phyloP scores from a whole-genome alignment of 495 filamentous ascomycete genomes.

The Neurospora tetrasperma region DNA sequence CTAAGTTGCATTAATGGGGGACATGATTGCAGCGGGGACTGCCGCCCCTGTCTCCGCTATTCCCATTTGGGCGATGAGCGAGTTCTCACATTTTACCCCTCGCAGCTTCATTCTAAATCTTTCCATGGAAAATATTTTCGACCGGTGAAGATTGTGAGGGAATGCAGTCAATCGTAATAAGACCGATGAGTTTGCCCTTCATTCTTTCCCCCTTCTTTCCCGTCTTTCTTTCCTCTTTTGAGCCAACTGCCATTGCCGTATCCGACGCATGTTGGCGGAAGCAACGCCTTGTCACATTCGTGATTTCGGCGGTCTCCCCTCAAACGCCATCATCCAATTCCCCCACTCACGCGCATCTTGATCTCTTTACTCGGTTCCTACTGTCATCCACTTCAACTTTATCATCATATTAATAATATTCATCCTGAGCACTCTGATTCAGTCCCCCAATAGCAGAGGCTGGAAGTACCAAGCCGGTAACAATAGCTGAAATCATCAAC shows the following conservation, averaged over 20 bases:
- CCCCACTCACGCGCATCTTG: background rate
- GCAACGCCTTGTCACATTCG: background rate
- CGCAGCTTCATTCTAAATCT: too few relatives aligned
- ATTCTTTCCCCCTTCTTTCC: background rate
- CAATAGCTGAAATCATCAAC: background rate
- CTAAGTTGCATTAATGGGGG: too few relatives aligned
- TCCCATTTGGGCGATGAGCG: too few relatives aligned
- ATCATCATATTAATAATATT: background rate
- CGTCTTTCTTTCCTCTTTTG: background rate
- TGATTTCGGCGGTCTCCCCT: background rate
- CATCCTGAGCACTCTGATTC: background rate
- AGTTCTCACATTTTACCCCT: too few relatives aligned
- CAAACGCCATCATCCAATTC: background rate
- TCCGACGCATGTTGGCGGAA: background rate
- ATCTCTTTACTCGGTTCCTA: background rate
- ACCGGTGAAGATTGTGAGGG: too few relatives aligned
- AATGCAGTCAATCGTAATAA: too few relatives aligned
- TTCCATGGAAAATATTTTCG: too few relatives aligned
- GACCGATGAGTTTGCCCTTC: too few relatives aligned
- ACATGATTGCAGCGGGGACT: too few relatives aligned
- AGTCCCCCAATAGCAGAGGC: background rate
- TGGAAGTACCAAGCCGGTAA: background rate
- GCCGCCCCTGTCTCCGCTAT: too few relatives aligned
- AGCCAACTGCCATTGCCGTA: background rate
- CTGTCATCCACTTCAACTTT: background rate